Conservation (phyloP, 2,329 filamentous ascomycete species). For the Exophiala calicioides region DNA sequence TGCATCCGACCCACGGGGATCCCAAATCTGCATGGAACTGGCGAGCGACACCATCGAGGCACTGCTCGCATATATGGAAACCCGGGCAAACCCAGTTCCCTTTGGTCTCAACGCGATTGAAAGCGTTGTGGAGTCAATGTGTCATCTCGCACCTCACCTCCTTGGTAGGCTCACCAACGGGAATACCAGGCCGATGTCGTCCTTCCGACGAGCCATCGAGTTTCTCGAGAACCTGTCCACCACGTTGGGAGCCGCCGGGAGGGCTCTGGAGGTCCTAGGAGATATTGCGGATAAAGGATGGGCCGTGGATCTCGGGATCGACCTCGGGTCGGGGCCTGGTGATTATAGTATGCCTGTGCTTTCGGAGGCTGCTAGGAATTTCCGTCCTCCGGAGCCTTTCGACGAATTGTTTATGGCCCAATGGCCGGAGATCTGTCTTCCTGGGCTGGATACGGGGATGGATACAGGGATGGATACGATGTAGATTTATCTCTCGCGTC, state of each 20-base stretch:
- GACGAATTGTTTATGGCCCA: not conserved
- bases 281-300: constrained; percentile 6
- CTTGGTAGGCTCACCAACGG: not conserved
- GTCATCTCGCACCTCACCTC: constrained; percentile 5
- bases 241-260: constrained; percentile 1
- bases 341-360: constrained; percentile 1
- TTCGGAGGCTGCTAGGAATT: not conserved
- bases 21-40: constrained; percentile 4
- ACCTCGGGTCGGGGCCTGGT: not conserved
- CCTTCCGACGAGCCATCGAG: constrained; percentile 3
- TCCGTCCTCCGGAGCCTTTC: not conserved
- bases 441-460: not conserved
- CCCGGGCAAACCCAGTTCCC: constrained; percentile 1
- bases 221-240: constrained; percentile 4
- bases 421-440: constrained; percentile 2
- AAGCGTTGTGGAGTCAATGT: constrained; percentile 6
- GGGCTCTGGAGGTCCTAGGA: constrained; percentile 3
- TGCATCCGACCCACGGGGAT: constrained; percentile 3
- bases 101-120: constrained; percentile 7
- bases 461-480: not conserved
- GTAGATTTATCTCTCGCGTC: too few relatives aligned
- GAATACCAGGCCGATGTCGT: not conserved
- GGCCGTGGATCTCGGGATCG: not conserved
- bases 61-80: constrained; percentile 5
- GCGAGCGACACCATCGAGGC: constrained; percentile 7